A percentile compares a stretch with the other conserved stretches of the same genome.
phyloP scores from a whole-genome alignment of 257 asterid species.

The Perilla frutescens region DNA sequence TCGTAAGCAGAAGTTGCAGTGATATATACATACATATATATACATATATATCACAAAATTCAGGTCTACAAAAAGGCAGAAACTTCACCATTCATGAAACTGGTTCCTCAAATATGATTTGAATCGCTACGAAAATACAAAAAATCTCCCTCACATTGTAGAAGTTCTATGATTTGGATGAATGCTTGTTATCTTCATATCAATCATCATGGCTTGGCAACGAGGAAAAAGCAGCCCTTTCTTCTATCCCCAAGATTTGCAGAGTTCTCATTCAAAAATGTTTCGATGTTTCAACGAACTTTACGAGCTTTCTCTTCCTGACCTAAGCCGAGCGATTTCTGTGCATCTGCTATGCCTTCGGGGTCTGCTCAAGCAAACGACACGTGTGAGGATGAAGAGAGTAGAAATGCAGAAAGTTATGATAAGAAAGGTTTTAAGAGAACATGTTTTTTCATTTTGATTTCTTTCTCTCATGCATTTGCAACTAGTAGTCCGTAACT shows the following conservation, averaged over 20 bases:
- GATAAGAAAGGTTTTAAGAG: not conserved
- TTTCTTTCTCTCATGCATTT: not conserved
- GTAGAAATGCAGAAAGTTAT: not conserved
- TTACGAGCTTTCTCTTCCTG: slow-evolving; percentile 83
- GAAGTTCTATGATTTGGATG: not conserved
- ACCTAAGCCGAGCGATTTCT: slow-evolving; percentile 91
- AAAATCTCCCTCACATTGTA: not conserved
- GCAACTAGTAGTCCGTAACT: not conserved
- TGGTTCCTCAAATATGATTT: not conserved
- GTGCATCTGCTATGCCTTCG: slow-evolving; percentile 89
- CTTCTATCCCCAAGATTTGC: not conserved
- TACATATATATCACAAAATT: not conserved
- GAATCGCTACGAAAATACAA: not conserved
- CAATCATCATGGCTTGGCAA: not conserved
- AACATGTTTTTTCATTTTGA: not conserved
- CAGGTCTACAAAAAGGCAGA: not conserved
- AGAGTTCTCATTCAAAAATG: not conserved
- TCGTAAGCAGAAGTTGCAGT: too few species aligned
- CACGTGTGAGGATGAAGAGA: not conserved
- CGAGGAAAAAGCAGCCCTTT: not conserved
- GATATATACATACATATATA: too few species aligned
- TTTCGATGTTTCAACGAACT: slow-evolving; percentile 52
- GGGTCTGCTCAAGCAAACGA: slow-evolving; percentile 69
- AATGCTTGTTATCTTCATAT: not conserved
- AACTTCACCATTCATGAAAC: not conserved